Conservation (phyloP, 176 grass and related monocot species). For the Ampelocalamus luodianensis region DNA sequence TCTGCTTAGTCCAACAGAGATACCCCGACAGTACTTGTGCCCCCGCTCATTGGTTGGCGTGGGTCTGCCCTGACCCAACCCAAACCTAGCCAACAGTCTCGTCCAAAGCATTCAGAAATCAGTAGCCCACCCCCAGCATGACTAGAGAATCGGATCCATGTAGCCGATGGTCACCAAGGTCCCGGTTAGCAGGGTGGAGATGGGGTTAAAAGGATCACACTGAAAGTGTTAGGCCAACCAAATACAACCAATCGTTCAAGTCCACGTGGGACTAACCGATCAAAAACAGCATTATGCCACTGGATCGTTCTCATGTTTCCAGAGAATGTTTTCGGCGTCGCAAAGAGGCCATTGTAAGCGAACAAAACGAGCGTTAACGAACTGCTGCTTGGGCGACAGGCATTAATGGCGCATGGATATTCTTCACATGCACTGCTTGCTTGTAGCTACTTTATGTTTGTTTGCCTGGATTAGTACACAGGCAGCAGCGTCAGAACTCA, state of each 20-base stretch:
- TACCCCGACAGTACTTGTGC: no score
- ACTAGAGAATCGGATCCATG: constrained; percentile 41
- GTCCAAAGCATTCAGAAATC: not conserved
- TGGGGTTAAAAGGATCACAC: not conserved
- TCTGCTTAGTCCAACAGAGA: no score
- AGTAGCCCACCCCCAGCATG: not conserved
- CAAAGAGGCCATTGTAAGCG: not conserved
- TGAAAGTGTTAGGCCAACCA: not conserved
- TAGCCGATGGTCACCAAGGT: not conserved
- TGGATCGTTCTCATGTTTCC: not conserved
- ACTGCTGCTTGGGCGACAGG: constrained; percentile 4
- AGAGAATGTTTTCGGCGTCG: not conserved
- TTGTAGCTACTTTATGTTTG: not conserved
- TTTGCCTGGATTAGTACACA: not conserved
- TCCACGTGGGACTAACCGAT: not conserved
- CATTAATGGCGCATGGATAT: not conserved
- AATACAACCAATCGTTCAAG: not conserved
- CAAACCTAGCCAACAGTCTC: not conserved
- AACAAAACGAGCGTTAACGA: constrained; percentile 26
- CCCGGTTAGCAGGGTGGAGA: not conserved
- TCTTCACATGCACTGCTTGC: not conserved
- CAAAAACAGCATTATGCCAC: not conserved
- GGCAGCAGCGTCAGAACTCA: not conserved
- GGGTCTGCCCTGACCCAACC: no score
- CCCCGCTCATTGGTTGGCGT: no score